These are phyloP conservation scores for Plasmodium sp. DNA, from an alignment of 169 alveolate genomes.

Conservation along the genomic window DNA sequence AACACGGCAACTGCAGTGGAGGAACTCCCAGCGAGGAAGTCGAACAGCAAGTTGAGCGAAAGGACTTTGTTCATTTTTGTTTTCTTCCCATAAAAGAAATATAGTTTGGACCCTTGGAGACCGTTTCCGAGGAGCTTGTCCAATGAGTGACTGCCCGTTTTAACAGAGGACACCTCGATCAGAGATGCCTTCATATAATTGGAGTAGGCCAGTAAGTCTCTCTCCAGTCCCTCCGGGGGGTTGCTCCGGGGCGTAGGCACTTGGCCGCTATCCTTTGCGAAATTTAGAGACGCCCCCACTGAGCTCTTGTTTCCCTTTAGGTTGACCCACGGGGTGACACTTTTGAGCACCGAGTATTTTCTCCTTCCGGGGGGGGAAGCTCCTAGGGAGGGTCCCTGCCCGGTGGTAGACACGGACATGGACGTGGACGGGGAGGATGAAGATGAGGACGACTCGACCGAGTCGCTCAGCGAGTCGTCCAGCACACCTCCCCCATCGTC, in stretches of 20 bases:
- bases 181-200: not conserved
- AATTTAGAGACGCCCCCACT: not conserved
- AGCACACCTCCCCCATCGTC: not conserved
- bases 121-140: slow-evolving; percentile 23
- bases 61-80: slow-evolving; percentile 40
- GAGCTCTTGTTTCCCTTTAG: not conserved
- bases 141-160: slow-evolving; percentile 1
- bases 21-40: not conserved
- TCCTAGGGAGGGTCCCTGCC: not conserved
- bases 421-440: not conserved
- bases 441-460: not conserved
- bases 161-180: not conserved
- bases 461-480: not conserved
- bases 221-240: not conserved
- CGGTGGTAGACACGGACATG: not conserved
- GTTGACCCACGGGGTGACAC: not conserved
- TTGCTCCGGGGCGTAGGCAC: not conserved
- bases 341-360: not conserved
- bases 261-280: not conserved
- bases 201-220: not conserved
- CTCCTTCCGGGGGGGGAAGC: not conserved
- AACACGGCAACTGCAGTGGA: not conserved
- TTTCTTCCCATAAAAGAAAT: slow-evolving; percentile 32
- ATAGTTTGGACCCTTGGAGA: slow-evolving; percentile 13
- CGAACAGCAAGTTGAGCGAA: slow-evolving; percentile 13